These are phyloP conservation scores for Venturia aucupariae DNA, from an alignment of 2,329 filamentous ascomycete species.

Conservation along the genomic window DNA sequence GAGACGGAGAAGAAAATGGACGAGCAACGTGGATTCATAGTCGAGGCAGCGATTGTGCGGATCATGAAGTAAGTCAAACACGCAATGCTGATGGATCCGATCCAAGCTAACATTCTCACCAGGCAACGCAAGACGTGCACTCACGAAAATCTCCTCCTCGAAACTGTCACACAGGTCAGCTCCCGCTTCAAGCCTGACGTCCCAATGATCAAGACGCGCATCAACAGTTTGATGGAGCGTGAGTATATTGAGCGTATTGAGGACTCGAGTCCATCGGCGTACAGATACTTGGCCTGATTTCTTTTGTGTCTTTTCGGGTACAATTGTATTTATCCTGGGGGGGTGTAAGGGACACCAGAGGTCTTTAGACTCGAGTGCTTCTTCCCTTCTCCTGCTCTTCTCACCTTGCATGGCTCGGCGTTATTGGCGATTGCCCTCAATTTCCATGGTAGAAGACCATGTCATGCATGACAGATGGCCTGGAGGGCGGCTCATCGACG, in stretches of 20 bases:
- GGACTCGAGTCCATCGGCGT: constrained; percentile 11
- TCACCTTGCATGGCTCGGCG: not conserved
- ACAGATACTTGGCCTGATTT: constrained; percentile 14
- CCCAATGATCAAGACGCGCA: constrained; percentile 68
- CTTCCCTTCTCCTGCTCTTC: not conserved
- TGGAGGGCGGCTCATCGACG: not conserved
- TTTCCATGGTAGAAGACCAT: not conserved
- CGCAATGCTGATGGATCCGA: not conserved
- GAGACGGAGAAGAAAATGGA: constrained; percentile 69
- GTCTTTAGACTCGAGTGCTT: not conserved
- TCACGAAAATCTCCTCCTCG: constrained; percentile 60
- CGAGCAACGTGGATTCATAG: constrained; percentile 58
- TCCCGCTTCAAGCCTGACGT: constrained; percentile 68
- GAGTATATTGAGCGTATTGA: constrained; percentile 66
- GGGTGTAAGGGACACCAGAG: not conserved
- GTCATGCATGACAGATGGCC: not conserved
- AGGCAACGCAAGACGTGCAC: constrained; percentile 47
- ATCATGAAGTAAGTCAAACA: constrained; percentile 72
- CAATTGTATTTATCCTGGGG: no score
- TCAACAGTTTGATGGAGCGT: constrained; percentile 65
- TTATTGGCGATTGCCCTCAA: not conserved
- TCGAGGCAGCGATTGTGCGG: constrained; percentile 68
- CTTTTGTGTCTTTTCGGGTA: not conserved
- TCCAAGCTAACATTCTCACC: constrained; percentile 9
- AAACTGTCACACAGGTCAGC: constrained; percentile 61